Percentiles rank a stretch among this genome's conserved stretches.
Conservation (phyloP, 1,284 basidiomycete species). For the Microbotryomycetes sp. region DNA sequence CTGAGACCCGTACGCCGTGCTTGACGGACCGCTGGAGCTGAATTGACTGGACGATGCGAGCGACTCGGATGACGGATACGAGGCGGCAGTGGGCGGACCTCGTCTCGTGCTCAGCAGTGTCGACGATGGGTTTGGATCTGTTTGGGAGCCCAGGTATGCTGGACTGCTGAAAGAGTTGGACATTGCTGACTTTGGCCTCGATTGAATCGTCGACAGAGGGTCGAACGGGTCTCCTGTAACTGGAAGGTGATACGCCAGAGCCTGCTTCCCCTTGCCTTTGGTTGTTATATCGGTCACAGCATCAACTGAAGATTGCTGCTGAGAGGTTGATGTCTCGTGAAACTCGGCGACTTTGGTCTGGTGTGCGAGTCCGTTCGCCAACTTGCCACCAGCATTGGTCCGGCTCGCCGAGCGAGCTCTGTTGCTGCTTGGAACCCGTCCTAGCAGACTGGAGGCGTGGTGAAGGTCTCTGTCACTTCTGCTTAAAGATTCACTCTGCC, state of each 20-base stretch:
- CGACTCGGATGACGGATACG: not conserved
- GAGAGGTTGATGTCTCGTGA: not conserved
- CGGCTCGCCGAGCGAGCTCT: no score
- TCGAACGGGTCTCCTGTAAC: constrained; percentile 10
- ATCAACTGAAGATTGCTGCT: no score
- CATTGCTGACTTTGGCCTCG: not conserved
- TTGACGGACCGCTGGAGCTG: not conserved
- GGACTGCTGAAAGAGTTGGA: not conserved
- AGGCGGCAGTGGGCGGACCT: not conserved
- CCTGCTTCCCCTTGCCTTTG: not conserved
- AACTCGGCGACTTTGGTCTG: not conserved
- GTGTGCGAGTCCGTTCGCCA: not conserved
- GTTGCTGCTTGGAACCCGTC: not conserved
- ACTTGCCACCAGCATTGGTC: no score
- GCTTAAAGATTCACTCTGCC: no score
- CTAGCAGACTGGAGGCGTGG: no score
- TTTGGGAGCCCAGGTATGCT: not conserved
- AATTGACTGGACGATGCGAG: not conserved
- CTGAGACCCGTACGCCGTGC: not conserved
- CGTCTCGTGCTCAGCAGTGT: not conserved
- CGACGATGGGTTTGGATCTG: not conserved
- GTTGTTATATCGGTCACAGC: not conserved
- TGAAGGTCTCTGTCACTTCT: no score
- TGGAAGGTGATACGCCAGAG: not conserved
- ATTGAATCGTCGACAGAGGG: constrained; percentile 5